These are phyloP conservation scores for Geotrichum fermentans DNA, from an alignment of 1,139 yeast genomes.

Conservation along the genomic window DNA sequence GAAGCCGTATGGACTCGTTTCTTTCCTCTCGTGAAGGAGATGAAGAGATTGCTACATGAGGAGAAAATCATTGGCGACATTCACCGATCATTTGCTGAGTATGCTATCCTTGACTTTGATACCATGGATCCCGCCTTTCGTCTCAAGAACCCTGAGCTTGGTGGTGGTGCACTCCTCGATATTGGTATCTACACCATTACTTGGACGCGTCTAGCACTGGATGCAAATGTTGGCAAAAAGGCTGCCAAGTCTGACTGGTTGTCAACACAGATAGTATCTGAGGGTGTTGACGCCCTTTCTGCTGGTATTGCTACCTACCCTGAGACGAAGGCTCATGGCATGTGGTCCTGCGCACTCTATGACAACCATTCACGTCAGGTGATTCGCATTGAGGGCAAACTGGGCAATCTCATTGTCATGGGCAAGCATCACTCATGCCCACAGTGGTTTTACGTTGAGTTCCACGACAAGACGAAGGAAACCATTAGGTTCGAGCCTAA, in stretches of 20 bases:
- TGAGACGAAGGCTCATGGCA: constrained; percentile 30
- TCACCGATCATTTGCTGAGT: constrained; percentile 41
- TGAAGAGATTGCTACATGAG: constrained; percentile 43
- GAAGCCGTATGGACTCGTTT: constrained; percentile 66
- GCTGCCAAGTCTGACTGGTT: constrained; percentile 25
- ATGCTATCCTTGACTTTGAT: constrained; percentile 34
- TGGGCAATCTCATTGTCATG: constrained; percentile 35
- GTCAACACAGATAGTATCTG: constrained; percentile 26
- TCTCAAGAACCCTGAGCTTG: constrained; percentile 44
- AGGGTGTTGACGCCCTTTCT: constrained; percentile 35
- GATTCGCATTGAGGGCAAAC: constrained; percentile 33
- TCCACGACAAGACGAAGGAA: constrained; percentile 15
- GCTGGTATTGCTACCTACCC: constrained; percentile 32
- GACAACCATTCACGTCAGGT: constrained; percentile 27
- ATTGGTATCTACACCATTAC: constrained; percentile 57
- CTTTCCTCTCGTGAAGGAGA: constrained; percentile 47
- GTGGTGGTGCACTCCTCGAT: constrained; percentile 60
- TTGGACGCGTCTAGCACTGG: constrained; percentile 36
- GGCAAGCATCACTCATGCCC: constrained; percentile 33
- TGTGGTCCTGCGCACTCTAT: constrained; percentile 32
- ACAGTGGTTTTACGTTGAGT: constrained; percentile 26
- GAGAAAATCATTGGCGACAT: constrained; percentile 48
- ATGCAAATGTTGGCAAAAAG: constrained; percentile 32
- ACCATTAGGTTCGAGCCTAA: constrained; percentile 4
- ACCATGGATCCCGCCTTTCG: constrained; percentile 36